Evolutionary conservation across 2,329 filamentous ascomycete species (phyloP), one percentile per base, ranked within the genome.

Genomic region (Pestalotiopsis sp.): DNA sequence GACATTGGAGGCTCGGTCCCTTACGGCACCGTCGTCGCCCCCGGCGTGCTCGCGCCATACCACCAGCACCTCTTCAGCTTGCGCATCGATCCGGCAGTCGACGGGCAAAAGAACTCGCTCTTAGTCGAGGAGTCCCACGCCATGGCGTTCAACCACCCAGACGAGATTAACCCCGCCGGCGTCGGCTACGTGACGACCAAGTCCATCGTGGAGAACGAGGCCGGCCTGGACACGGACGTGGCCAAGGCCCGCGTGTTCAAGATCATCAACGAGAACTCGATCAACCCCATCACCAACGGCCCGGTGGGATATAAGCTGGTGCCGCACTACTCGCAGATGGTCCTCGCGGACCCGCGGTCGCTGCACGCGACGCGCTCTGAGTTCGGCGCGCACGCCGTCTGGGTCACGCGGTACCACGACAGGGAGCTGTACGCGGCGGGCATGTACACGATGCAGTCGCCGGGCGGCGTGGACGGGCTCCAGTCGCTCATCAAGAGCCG

Each of bases 31-130:
- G 84, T 91, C n/a, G 90, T 93, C 0, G 84, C 85, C 0, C 86
- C 87, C 0, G 90, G 90, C 0, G 87, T 89, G 0, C 77, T 92
- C 3, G 90, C 90, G 0, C 88, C 89, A 25, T 90, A 91, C 75
- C 90, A 92, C 69, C 90, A 92, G 74, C 90, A 92, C 76, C 83
- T 92, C 49, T 92, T 92, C 75, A 85, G 82, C 20, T 76, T 89
- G 38, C 84, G 90, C 0, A 86, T 92, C n/a, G 90, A 92, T 72
- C 88, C 88, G 2, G 84, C 83, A 45, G 83, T 90, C 70, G 87
- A 90, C 75, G 69, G 61, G 2, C 68, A 36, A 25, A 75, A 75
- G 14, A 77, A 76, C 0, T 67, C 71, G 5, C 71, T 79, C 41
- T 72, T 78, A 12, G 40, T 78, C 14, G 77, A 78, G 63, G 77